Evolutionary conservation across 176 grass and related monocot species (phyloP), one percentile per base, ranked within the genome.

Genomic region (Areca catechu): DNA sequence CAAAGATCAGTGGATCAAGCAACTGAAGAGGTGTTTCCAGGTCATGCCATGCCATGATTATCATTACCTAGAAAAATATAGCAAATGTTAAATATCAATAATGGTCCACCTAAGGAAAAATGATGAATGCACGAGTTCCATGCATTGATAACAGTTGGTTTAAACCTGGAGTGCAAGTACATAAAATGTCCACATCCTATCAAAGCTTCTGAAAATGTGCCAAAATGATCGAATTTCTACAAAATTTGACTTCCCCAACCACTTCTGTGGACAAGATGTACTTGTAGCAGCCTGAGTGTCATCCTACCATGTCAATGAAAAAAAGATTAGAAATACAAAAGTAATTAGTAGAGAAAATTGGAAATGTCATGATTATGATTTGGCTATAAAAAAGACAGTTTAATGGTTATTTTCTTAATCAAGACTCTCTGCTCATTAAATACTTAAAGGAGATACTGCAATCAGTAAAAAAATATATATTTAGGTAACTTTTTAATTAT

Each of bases 141-240:
- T 10, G 3, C 34, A 34, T 59, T 69, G 67, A 49, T 54, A 49
- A 49, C 16, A 60, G 27, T 51, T 73, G 65, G 65, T 9, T 16
- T 63, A 53, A 72, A 96, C 92, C 92, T 96, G 86, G 65, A 96
- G 83, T 23, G 79, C 92, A 61, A 96, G 83, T 58, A 84, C 69
- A 86, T 82, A 81, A 60, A 96, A 63, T 62, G 86, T 96, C 92
- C 92, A 96, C 80, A 96, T 74, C 58, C 80, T 70, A 65, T 90
- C 83, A 79, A 96, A 96, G 77, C 91, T 96, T 83, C 91, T 96
- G 71, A 96, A 96, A 43, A 96, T 56, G 76, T 90, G 91, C 86
- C 86, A 96, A 74, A 96, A 96, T 30, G 91, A 90, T 67, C 83
- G 83, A 53, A 82, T 63, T 71, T 96, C 91, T 57, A 90, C 83